A percentile compares a stretch with the other conserved stretches of the same genome.
phyloP scores from a whole-genome alignment of 192 early-diverging fungal species.

The Entomortierella beljakovae region DNA sequence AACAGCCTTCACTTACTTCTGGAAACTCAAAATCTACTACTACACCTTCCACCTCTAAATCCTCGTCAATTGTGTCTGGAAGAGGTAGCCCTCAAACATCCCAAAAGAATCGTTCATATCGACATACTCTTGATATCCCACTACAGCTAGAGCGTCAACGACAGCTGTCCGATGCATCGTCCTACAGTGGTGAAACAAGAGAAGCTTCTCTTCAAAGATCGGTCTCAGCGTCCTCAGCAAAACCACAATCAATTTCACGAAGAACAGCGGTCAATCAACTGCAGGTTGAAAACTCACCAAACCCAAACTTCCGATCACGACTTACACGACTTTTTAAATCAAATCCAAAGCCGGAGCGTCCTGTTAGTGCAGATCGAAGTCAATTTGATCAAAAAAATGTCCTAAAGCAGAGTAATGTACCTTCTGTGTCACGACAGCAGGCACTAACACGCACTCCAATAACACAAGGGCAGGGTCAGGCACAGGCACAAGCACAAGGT shows the following conservation, averaged over 20 bases:
- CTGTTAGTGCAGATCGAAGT: conserved; percentile 10
- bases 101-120: background rate
- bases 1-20: conserved; percentile 29
- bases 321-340: conserved; percentile 30
- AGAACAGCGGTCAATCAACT: conserved; percentile 8
- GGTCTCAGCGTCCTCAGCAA: background rate
- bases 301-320: conserved; percentile 37
- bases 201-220: background rate
- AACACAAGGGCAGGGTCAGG: background rate
- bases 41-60: conserved; percentile 30
- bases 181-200: background rate
- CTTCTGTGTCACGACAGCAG: background rate
- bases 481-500: background rate
- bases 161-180: conserved; percentile 6
- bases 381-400: conserved; percentile 10
- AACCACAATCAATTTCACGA: background rate
- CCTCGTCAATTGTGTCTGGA: conserved; percentile 32
- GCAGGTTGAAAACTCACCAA: conserved; percentile 8
- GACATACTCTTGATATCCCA: conserved; percentile 8
- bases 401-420: conserved; percentile 7
- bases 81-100: conserved; percentile 27
- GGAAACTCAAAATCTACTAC: conserved; percentile 17
- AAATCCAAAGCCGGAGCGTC: conserved; percentile 16
- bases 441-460: conserved; percentile 5
- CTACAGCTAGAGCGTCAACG: conserved; percentile 7